Evolutionary conservation across 768 basidiomycete genomes (phyloP).

Genomic region (Trichaptum fuscoviolaceum): DNA sequence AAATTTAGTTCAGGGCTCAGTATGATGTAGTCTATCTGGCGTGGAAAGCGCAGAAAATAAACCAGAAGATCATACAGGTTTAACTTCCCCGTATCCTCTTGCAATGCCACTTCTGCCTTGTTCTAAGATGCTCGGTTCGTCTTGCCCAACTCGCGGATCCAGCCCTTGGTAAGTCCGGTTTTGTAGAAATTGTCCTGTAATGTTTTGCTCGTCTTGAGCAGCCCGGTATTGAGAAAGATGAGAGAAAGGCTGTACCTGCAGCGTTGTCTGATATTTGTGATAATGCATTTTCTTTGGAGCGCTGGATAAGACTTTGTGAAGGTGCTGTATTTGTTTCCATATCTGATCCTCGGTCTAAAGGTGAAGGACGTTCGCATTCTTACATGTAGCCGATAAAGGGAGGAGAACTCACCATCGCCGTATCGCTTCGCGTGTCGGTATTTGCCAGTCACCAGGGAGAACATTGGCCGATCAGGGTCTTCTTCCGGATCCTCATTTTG

Average conservation of each 20-base stretch:
- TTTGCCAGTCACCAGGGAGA: conserved; percentile 82
- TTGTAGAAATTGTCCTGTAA: conserved; percentile 63
- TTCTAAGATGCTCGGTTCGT: conserved; percentile 76
- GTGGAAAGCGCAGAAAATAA: background rate
- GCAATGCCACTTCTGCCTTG: conserved; percentile 90
- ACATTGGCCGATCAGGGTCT: conserved; percentile 70
- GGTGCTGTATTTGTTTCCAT: conserved; percentile 16
- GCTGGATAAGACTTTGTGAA: conserved; percentile 45
- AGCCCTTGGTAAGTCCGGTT: conserved; percentile 75
- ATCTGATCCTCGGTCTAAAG: conserved; percentile 13
- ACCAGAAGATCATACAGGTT: background rate
- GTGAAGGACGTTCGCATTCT: background rate
- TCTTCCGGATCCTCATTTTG: conserved; percentile 30
- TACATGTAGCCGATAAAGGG: background rate
- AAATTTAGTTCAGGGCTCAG: no score
- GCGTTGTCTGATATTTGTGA: conserved; percentile 57
- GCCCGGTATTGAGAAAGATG: conserved; percentile 2
- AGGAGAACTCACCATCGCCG: conserved; percentile 29
- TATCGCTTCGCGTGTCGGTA: conserved; percentile 77
- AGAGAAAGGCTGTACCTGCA: conserved; percentile 46
- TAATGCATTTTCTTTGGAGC: conserved; percentile 61
- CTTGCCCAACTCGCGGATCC: conserved; percentile 70
- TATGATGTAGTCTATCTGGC: background rate
- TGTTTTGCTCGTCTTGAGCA: conserved; percentile 6
- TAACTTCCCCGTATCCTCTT: conserved; percentile 69